Percentiles rank a stretch among this genome's conserved stretches.
Conservation (phyloP, 2,329 filamentous ascomycete genomes). For the Golovinomyces cichoracearum region DNA sequence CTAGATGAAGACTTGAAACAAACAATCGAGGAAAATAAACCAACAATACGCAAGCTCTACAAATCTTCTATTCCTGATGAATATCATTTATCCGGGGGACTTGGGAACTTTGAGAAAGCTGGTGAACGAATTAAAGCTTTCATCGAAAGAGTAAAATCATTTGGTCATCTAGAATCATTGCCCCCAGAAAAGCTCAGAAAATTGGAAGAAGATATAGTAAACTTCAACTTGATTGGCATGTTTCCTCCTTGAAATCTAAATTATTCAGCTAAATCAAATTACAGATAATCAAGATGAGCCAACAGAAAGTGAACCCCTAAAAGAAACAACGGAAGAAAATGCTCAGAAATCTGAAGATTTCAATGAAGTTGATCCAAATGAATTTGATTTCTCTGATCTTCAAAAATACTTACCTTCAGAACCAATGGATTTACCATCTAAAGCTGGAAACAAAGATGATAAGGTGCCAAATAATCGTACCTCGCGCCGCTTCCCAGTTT, state of each 20-base stretch:
- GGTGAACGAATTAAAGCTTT: constrained; percentile 1
- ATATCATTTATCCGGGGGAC: background rate
- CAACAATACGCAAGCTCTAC: background rate
- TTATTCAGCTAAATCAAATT: background rate
- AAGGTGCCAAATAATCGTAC: background rate
- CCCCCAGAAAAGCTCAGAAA: background rate
- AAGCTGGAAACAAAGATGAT: background rate
- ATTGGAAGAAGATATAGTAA: background rate
- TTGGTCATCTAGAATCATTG: background rate
- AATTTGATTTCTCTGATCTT: background rate
- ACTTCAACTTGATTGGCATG: background rate
- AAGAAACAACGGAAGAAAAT: background rate
- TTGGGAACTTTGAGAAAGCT: background rate
- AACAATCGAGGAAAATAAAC: background rate
- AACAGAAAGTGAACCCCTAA: background rate
- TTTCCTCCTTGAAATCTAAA: background rate
- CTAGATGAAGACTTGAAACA: background rate
- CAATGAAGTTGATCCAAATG: background rate
- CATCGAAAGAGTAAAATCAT: background rate
- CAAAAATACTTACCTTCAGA: background rate
- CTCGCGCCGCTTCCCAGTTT: background rate
- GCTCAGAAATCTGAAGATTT: background rate
- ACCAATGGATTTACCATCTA: background rate
- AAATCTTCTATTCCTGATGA: background rate
- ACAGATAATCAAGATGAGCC: background rate